A percentile compares a stretch with the other conserved stretches of the same genome.
Evolutionary conservation across 2,329 filamentous ascomycete genomes (phyloP).

Genomic region (Aspergillus carbonarius): DNA sequence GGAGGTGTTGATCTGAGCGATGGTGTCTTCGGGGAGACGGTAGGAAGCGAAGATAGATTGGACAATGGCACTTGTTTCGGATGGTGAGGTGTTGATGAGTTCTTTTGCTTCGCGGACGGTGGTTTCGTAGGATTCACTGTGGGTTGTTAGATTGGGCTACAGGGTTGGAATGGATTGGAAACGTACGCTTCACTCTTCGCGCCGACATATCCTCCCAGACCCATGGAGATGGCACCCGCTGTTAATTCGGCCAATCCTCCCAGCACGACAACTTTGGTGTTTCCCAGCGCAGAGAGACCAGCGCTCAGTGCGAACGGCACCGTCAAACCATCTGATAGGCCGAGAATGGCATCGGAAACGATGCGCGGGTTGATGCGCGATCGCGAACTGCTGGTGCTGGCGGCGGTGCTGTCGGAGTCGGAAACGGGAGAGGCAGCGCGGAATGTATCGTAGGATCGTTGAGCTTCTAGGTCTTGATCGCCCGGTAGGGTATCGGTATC

Average conservation of each 20-base stretch:
- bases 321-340: constrained; percentile 74
- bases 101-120: constrained; percentile 46
- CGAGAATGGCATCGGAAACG: constrained; percentile 65
- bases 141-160: neutral
- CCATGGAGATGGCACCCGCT: constrained; percentile 75
- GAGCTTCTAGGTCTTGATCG: constrained; percentile 35
- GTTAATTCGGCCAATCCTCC: constrained; percentile 75
- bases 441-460: constrained; percentile 38
- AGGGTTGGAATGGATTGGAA: neutral
- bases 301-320: constrained; percentile 78
- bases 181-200: constrained; percentile 53
- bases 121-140: constrained; percentile 46
- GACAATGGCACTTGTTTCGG: constrained; percentile 41
- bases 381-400: constrained; percentile 22
- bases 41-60: constrained; percentile 43
- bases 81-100: constrained; percentile 39
- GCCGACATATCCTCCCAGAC: constrained; percentile 71
- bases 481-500: constrained; percentile 23
- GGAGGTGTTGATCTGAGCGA: constrained; percentile 37
- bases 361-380: constrained; percentile 44
- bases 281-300: constrained; percentile 61
- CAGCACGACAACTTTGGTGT: constrained; percentile 67
- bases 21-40: constrained; percentile 37
- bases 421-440: constrained; percentile 23
- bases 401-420: constrained; percentile 22